Evolutionary conservation across 768 basidiomycete species (phyloP), one percentile per base, ranked within the genome.

Genomic region (Ramaria sp.): DNA sequence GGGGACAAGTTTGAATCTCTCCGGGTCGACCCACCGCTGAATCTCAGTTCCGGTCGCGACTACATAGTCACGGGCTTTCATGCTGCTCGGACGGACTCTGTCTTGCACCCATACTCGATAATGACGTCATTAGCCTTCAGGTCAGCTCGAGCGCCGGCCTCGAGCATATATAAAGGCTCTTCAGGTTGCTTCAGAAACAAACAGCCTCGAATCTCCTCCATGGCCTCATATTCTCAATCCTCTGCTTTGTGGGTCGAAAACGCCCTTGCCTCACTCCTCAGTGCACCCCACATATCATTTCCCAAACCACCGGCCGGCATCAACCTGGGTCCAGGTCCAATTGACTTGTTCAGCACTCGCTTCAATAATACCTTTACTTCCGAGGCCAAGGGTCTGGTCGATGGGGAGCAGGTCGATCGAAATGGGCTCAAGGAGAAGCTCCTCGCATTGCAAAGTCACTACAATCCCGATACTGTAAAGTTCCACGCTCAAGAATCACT

Each of bases 301-400:
- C 48, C 48, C 48, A 37, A 9, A 13, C 9, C 13, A 37, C 34
- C 34, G 27, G 27, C 46, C 30, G 48, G 48, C 11, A 17, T 49
- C 17, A 11, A 17, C 20, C 9, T 57, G 6, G 57, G 57, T 30
- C 57, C 51, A 11, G 57, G 57, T 0, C 56, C 57, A 12, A 43
- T 58, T 24, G 57, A 58, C 43, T 4, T 41, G 22, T 58, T 58
- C 38, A 53, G 52, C 30, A 54, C 51, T 7, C 15, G 39, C 10
- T 58, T 58, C 51, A 45, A 53, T 17, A 41, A 58, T 11, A 52
- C 24, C 17, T 58, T 58, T 51, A 30, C 39, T 19, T 27, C 13
- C n/a, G 47, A 58, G 20, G 57, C 51, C 2, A 53, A 17, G 30
- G 57, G 41, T 20, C 10, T 19, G 6, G 43, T 54, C 11, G 52